These are phyloP conservation scores for Borovskyia barvae DNA, from an alignment of 208 protist species.

Conservation along the genomic window DNA sequence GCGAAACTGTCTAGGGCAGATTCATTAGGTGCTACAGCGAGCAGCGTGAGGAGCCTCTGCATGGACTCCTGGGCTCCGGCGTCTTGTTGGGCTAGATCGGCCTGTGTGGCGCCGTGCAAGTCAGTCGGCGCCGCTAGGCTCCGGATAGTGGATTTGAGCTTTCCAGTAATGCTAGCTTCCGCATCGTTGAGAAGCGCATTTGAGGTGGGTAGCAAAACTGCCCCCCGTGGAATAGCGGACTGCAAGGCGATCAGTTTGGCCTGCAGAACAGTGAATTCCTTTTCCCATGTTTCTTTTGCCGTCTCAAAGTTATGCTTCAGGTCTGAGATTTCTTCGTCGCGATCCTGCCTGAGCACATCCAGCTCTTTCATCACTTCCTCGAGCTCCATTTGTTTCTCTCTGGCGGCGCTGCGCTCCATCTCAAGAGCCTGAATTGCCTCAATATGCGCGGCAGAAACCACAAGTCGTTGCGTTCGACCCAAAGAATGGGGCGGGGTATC, in stretches of 20 bases:
- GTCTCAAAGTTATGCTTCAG: conserved; percentile 48
- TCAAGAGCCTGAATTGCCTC: conserved; percentile 55
- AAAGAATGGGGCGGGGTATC: neutral
- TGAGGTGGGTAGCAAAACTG: conserved; percentile 12
- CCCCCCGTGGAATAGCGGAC: conserved; percentile 18
- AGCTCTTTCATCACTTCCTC: conserved; percentile 59
- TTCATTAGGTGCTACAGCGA: neutral
- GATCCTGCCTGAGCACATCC: conserved; percentile 31
- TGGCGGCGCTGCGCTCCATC: conserved; percentile 40
- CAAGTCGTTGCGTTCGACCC: conserved; percentile 13
- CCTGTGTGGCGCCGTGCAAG: neutral
- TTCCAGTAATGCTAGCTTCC: neutral
- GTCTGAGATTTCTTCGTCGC: conserved; percentile 53
- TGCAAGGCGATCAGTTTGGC: conserved; percentile 53
- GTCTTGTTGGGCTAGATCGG: neutral
- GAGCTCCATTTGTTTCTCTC: conserved; percentile 38
- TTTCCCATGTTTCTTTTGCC: conserved; percentile 52
- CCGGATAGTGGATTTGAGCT: neutral
- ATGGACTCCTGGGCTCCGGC: neutral
- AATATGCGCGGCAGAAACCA: conserved; percentile 50
- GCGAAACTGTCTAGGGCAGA: neutral
- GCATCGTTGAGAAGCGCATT: neutral
- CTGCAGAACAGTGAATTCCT: conserved; percentile 53
- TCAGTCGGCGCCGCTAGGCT: neutral
- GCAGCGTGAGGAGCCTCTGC: neutral